A percentile compares a stretch with the other conserved stretches of the same genome.
Conservation (phyloP, 2,329 filamentous ascomycete species). For the Neurospora sp. region DNA sequence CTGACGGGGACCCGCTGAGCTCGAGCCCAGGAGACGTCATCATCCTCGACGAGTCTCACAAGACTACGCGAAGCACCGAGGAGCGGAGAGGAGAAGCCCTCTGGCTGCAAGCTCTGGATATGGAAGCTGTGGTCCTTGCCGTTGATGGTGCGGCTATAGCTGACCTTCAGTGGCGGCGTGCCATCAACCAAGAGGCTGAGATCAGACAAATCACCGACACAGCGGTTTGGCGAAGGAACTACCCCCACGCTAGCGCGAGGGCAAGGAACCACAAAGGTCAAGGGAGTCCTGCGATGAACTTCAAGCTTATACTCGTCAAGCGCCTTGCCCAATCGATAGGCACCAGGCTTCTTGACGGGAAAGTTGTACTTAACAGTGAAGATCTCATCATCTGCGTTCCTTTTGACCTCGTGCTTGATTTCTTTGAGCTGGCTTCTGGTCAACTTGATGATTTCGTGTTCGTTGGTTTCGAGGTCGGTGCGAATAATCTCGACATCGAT, state of each 20-base stretch:
- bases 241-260: conserved; percentile 67
- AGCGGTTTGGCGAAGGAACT: conserved; percentile 55
- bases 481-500: conserved; percentile 82
- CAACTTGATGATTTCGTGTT: conserved; percentile 71
- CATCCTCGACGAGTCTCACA: conserved; percentile 44
- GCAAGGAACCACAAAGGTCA: conserved; percentile 78
- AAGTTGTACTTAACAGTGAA: conserved; percentile 58
- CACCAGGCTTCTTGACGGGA: conserved; percentile 71
- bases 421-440: conserved; percentile 62
- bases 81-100: conserved; percentile 71
- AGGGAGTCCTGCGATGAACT: conserved; percentile 64
- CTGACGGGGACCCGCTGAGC: conserved; percentile 66
- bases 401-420: conserved; percentile 58
- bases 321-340: conserved; percentile 77
- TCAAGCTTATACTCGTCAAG: conserved; percentile 91
- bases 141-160: conserved; percentile 84
- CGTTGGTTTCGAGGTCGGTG: conserved; percentile 70
- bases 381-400: conserved; percentile 53
- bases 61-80: conserved; percentile 48
- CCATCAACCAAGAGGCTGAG: conserved; percentile 75
- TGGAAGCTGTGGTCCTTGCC: conserved; percentile 74
- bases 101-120: conserved; percentile 87
- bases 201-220: conserved; percentile 79
- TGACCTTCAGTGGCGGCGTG: conserved; percentile 82
- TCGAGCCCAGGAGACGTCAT: conserved; percentile 72